Conservation (phyloP, 495 filamentous ascomycete genomes). For the Paragyromitra xinjiangensis region DNA sequence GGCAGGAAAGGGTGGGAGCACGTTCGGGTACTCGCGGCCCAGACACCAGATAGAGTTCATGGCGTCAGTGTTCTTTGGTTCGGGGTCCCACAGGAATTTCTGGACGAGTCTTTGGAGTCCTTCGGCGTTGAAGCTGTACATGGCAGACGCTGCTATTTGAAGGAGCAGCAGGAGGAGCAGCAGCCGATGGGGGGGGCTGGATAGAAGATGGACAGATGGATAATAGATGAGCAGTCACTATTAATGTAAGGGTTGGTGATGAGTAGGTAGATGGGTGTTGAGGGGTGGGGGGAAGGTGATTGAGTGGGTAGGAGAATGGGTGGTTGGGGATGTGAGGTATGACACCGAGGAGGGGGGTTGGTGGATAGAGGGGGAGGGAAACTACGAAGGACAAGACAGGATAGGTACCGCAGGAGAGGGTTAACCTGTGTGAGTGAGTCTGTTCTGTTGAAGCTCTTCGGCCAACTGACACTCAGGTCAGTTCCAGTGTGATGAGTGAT, state of each 20-base stretch:
- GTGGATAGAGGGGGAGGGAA: slow-evolving; percentile 2
- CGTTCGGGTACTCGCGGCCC: slow-evolving; percentile 73
- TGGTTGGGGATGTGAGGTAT: neutral
- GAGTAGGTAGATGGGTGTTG: slow-evolving; percentile 12
- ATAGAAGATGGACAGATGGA: neutral
- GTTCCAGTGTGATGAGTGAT: neutral
- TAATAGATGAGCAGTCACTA: slow-evolving; percentile 15
- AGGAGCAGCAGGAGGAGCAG: slow-evolving; percentile 3
- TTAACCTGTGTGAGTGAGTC: neutral
- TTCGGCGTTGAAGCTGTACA: slow-evolving; percentile 68
- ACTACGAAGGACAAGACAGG: neutral
- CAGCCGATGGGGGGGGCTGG: slow-evolving; percentile 1
- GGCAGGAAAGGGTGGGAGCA: slow-evolving; percentile 32
- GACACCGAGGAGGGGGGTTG: neutral
- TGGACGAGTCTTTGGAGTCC: slow-evolving; percentile 84
- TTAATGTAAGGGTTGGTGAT: slow-evolving; percentile 38
- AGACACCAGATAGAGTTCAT: slow-evolving; percentile 86
- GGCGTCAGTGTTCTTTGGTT: slow-evolving; percentile 81
- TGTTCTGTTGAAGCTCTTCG: neutral
- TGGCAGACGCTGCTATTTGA: slow-evolving; percentile 56
- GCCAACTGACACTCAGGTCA: no score
- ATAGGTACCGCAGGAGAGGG: no score
- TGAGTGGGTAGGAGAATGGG: slow-evolving; percentile 15
- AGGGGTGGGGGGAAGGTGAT: slow-evolving; percentile 9
- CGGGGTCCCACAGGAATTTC: slow-evolving; percentile 89